These are phyloP conservation scores for Cladophialophora bantiana DNA, from an alignment of 2,329 filamentous ascomycete genomes.

Conservation along the genomic window DNA sequence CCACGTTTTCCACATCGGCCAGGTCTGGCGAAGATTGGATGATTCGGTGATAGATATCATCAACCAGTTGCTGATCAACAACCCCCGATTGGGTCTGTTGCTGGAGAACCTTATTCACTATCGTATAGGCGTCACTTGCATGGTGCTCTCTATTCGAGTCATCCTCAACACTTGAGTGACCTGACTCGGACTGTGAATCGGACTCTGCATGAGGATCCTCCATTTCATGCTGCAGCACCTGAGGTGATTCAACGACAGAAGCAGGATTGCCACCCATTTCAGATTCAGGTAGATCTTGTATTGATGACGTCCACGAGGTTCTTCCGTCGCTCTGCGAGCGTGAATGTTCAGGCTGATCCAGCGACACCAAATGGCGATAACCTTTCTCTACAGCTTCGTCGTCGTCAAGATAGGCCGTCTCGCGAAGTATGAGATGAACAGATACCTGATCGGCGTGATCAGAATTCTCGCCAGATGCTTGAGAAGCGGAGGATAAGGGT, in stretches of 20 bases:
- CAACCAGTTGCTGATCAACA: slow-evolving; percentile 45
- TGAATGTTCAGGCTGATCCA: slow-evolving; percentile 27
- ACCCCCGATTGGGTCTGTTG: slow-evolving; percentile 38
- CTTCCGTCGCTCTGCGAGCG: slow-evolving; percentile 34
- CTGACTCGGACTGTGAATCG: slow-evolving; percentile 23
- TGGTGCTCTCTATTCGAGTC: slow-evolving; percentile 28
- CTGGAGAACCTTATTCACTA: slow-evolving; percentile 40
- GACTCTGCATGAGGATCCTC: slow-evolving; percentile 12
- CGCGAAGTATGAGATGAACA: slow-evolving; percentile 62
- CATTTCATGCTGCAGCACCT: slow-evolving; percentile 3
- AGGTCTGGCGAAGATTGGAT: slow-evolving; percentile 60
- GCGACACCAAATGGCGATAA: slow-evolving; percentile 44
- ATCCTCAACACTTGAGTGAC: slow-evolving; percentile 30
- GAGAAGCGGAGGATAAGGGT: slow-evolving; percentile 47
- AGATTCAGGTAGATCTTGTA: slow-evolving; percentile 31
- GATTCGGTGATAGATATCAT: slow-evolving; percentile 46
- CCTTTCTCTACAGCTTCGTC: slow-evolving; percentile 47
- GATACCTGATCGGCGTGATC: slow-evolving; percentile 61
- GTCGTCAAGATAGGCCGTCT: slow-evolving; percentile 52
- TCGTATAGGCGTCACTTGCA: slow-evolving; percentile 39
- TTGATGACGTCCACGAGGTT: slow-evolving; percentile 40
- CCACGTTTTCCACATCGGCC: slow-evolving; percentile 61
- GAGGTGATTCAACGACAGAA: not conserved
- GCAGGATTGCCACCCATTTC: slow-evolving; percentile 8
- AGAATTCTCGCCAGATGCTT: slow-evolving; percentile 46